Conservation (phyloP, 768 basidiomycete genomes). For the Saitozyma sp. region DNA sequence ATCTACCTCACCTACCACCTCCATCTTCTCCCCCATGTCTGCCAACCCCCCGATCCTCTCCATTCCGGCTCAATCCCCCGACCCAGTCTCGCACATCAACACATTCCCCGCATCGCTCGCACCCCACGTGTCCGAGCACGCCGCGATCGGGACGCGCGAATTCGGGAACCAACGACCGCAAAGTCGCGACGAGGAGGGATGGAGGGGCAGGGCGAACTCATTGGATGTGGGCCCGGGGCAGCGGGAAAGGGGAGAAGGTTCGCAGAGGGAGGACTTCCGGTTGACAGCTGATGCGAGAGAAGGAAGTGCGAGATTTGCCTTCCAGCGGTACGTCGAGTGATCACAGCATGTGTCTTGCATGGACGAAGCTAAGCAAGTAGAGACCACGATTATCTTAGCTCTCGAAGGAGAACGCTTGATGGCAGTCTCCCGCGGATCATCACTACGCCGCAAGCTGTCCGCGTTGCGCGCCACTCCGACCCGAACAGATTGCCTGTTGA, state of each 20-base stretch:
- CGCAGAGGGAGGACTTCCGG: slow-evolving; percentile 1
- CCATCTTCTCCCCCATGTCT: slow-evolving; percentile 1
- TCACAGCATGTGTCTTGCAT: no score
- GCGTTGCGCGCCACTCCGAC: no score
- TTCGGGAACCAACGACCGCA: slow-evolving; percentile 6
- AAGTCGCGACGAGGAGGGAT: not conserved
- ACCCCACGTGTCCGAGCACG: slow-evolving; percentile 5
- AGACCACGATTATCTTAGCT: no score
- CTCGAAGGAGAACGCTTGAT: no score
- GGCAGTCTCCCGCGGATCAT: no score
- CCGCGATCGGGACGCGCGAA: not conserved
- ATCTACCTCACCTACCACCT: no score
- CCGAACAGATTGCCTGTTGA: not conserved
- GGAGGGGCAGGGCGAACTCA: slow-evolving; percentile 2
- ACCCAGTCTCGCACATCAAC: slow-evolving; percentile 14
- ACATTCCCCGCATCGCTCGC: slow-evolving; percentile 20
- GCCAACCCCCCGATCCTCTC: slow-evolving; percentile 29
- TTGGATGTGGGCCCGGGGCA: not conserved
- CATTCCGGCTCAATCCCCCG: slow-evolving; percentile 11
- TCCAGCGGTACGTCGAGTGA: no score
- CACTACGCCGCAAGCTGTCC: no score
- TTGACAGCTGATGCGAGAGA: no score
- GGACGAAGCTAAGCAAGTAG: no score
- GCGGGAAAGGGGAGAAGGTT: not conserved
- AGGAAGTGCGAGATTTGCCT: not conserved